Evolutionary conservation across 345 rosid genomes (phyloP).

Genomic region (Eucalyptus curtisii): DNA sequence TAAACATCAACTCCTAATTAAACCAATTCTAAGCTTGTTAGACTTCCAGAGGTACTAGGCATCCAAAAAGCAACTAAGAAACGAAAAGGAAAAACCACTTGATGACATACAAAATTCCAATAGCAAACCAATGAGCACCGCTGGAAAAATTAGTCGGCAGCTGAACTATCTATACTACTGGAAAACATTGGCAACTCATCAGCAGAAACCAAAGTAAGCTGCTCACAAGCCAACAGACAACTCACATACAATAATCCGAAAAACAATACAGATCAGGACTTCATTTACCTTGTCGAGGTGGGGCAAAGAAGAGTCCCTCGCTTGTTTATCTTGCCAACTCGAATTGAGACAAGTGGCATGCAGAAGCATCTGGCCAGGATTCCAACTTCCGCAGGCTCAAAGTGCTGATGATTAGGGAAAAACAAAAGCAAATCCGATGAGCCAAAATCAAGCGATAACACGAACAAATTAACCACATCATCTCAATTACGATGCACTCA

Average conservation of each 20-base stretch:
- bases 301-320: constrained; percentile 63
- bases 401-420: constrained; percentile 33
- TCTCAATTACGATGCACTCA: neutral
- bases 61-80: neutral
- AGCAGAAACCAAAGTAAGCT: neutral
- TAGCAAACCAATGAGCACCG: neutral
- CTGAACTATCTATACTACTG: neutral
- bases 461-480: neutral
- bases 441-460: neutral
- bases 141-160: neutral
- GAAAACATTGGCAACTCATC: neutral
- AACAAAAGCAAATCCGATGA: neutral
- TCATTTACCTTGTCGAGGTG: constrained; percentile 54
- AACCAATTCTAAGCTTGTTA: neutral
- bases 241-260: neutral
- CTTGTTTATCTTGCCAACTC: constrained; percentile 79
- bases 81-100: neutral
- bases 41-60: neutral
- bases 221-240: neutral
- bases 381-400: constrained; percentile 90
- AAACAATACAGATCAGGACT: neutral
- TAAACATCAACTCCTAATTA: neutral
- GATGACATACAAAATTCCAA: neutral
- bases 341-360: constrained; percentile 81
- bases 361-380: constrained; percentile 91